These are phyloP conservation scores for Grosmannia clavigera DNA, from an alignment of 2,329 filamentous ascomycete genomes.

Conservation along the genomic window DNA sequence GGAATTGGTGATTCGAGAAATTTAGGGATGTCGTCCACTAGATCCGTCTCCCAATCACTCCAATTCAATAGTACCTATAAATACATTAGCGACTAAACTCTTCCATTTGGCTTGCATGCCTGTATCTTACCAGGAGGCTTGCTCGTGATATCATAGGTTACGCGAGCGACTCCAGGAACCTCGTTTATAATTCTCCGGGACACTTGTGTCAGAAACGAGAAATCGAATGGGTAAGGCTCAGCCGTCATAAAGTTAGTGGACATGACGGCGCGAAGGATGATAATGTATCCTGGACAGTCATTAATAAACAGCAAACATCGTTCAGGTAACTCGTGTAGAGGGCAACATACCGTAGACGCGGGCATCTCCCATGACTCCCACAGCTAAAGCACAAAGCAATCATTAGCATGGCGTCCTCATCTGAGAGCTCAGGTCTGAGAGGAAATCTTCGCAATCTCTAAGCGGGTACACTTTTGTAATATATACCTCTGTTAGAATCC, in stretches of 20 bases:
- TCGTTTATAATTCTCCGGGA: constrained; percentile 61
- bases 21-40: neutral
- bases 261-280: constrained; percentile 31
- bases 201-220: constrained; percentile 52
- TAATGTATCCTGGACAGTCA: constrained; percentile 15
- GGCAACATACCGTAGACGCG: constrained; percentile 15
- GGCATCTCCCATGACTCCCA: constrained; percentile 28
- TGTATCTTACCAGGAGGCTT: constrained; percentile 36
- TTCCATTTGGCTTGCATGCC: neutral
- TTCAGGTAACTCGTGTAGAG: neutral
- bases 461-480: neutral
- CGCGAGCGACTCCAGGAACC: constrained; percentile 58
- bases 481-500: constrained; percentile 25
- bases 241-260: constrained; percentile 63
- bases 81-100: neutral
- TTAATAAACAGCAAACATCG: constrained; percentile 11
- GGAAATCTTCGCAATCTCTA: neutral
- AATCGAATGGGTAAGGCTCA: constrained; percentile 53
- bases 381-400: constrained; percentile 14
- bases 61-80: constrained; percentile 56
- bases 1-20: neutral
- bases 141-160: constrained; percentile 52
- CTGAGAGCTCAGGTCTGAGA: no score
- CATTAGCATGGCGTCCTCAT: neutral
- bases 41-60: constrained; percentile 6